Evolutionary conservation across 2,329 filamentous ascomycete species (phyloP).

Genomic region (Arthroderma sp.): DNA sequence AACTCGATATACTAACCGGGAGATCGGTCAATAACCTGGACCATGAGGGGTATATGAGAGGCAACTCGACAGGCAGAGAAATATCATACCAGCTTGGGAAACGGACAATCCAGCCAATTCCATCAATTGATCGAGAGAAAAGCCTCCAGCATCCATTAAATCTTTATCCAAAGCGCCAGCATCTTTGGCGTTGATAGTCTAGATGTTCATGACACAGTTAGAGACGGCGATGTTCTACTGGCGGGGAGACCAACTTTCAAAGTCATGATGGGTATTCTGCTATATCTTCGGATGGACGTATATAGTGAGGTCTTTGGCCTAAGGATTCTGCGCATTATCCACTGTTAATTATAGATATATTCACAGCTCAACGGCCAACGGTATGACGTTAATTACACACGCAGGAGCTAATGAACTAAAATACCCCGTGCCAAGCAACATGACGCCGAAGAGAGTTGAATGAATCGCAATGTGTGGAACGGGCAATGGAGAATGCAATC

Average conservation of each 20-base stretch:
- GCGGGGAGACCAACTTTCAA: slow-evolving; percentile 7
- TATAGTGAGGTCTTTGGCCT: neutral
- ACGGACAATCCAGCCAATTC: slow-evolving; percentile 87
- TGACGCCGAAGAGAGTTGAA: neutral
- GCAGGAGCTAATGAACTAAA: no score
- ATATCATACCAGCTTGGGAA: slow-evolving; percentile 60
- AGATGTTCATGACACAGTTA: neutral
- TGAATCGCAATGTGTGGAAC: neutral
- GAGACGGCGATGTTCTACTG: neutral
- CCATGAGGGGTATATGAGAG: neutral
- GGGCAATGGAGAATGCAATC: no score
- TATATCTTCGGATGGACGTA: slow-evolving; percentile 6
- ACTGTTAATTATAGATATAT: no score
- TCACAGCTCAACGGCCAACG: no score
- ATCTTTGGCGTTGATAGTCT: slow-evolving; percentile 80
- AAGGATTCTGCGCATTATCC: neutral
- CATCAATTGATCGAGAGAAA: slow-evolving; percentile 94
- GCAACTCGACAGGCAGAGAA: neutral
- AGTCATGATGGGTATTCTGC: slow-evolving; percentile 7
- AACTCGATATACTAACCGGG: slow-evolving; percentile 57
- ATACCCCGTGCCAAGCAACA: neutral
- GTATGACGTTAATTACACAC: no score
- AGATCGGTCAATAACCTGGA: slow-evolving; percentile 1
- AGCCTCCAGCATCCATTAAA: slow-evolving; percentile 75
- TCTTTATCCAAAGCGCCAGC: slow-evolving; percentile 84